phyloP scores from a whole-genome alignment of 2,329 filamentous ascomycete species.

The Ceratocystis albifundus region DNA sequence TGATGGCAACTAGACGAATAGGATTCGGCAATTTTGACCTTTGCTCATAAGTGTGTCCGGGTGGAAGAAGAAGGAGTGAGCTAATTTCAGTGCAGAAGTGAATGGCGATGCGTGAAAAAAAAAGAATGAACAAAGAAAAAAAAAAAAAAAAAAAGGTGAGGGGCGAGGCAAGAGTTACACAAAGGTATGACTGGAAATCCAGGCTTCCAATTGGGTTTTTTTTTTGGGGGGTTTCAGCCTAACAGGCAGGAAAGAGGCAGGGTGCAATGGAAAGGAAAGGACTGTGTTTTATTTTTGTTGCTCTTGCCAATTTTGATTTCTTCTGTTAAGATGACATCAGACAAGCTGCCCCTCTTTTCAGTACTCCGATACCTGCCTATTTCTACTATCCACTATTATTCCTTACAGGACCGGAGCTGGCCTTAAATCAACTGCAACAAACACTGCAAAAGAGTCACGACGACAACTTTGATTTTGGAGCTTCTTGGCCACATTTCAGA shows the following conservation, averaged over 20 bases:
- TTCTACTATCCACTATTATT: not conserved
- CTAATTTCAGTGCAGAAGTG: not conserved
- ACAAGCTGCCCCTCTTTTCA: not conserved
- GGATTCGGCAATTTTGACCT: not conserved
- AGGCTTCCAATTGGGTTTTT: not conserved
- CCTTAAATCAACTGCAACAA: not conserved
- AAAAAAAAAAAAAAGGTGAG: too few relatives aligned
- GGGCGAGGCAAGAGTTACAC: too few relatives aligned
- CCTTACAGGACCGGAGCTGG: not conserved
- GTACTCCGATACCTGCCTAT: not conserved
- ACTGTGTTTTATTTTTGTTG: not conserved
- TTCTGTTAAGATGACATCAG: not conserved
- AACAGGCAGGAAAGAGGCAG: not conserved
- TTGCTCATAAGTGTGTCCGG: not conserved
- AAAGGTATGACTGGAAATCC: slow-evolving; percentile 4
- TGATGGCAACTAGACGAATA: not conserved
- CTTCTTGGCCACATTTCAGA: not conserved
- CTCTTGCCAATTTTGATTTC: not conserved
- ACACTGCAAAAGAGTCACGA: not conserved
- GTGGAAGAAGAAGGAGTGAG: not conserved
- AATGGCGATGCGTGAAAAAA: not conserved
- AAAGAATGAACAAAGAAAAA: too few relatives aligned
- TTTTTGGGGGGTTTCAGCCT: too few relatives aligned
- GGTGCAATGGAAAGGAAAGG: not conserved
- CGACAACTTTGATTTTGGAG: not conserved